A percentile compares a stretch with the other conserved stretches of the same genome.
phyloP scores from a whole-genome alignment of 108 stramenopile genomes.

The Epithemia pelagica region DNA sequence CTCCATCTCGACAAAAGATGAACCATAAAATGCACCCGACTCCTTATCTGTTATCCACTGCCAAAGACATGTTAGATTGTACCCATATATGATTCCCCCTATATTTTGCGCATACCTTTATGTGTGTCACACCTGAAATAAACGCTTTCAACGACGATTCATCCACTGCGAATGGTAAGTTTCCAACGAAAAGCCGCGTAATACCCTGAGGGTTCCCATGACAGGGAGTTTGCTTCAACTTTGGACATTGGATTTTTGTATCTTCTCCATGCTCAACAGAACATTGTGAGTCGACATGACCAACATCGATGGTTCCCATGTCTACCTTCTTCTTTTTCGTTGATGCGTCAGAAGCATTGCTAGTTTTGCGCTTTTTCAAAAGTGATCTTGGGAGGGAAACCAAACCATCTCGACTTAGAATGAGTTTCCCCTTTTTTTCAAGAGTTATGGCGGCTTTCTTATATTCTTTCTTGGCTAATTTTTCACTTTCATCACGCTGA shows the following conservation, averaged over 20 bases:
- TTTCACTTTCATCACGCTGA: slow-evolving; percentile 59
- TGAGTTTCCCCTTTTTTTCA: slow-evolving; percentile 45
- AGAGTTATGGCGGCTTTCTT: slow-evolving; percentile 60
- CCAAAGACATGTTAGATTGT: too few relatives aligned
- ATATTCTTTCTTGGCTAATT: slow-evolving; percentile 73
- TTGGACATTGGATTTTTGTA: not conserved
- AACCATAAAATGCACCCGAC: slow-evolving; percentile 80
- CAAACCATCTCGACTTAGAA: slow-evolving; percentile 55
- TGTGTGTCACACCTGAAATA: slow-evolving; percentile 66
- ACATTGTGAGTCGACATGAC: not conserved
- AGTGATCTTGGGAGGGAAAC: slow-evolving; percentile 41
- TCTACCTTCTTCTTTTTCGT: slow-evolving; percentile 7
- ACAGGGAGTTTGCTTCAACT: slow-evolving; percentile 42
- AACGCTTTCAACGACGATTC: slow-evolving; percentile 57
- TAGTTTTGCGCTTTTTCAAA: slow-evolving; percentile 16
- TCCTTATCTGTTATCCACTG: slow-evolving; percentile 85
- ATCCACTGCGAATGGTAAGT: slow-evolving; percentile 83
- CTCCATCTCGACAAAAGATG: slow-evolving; percentile 73
- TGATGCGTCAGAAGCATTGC: not conserved
- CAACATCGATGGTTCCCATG: not conserved
- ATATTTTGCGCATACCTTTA: slow-evolving; percentile 35
- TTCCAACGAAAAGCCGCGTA: slow-evolving; percentile 82
- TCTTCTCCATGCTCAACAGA: slow-evolving; percentile 1
- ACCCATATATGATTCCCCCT: too few relatives aligned
- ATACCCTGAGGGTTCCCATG: slow-evolving; percentile 76